Percentiles rank a stretch among this genome's conserved stretches.
These are phyloP conservation scores for Trichoderma afroharzianum DNA, from an alignment of 2,329 filamentous ascomycete genomes.

Conservation along the genomic window DNA sequence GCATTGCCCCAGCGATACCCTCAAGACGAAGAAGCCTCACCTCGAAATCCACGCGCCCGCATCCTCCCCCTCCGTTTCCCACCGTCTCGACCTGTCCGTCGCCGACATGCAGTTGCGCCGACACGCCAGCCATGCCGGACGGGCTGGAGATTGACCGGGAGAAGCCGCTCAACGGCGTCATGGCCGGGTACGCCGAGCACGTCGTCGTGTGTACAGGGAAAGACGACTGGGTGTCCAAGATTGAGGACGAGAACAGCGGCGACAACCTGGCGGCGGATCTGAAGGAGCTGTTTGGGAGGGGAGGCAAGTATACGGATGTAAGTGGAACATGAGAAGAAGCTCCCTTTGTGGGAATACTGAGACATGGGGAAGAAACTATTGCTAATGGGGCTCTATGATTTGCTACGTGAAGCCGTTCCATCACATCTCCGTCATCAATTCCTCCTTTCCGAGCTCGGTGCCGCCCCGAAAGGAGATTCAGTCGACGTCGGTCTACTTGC, in stretches of 20 bases:
- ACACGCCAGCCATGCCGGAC: constrained; percentile 59
- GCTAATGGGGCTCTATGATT: too few relatives aligned
- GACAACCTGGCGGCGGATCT: constrained; percentile 68
- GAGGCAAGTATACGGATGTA: constrained; percentile 65
- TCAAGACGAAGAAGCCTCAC: not conserved
- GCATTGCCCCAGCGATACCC: not conserved
- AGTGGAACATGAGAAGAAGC: constrained; percentile 27
- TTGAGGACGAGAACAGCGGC: constrained; percentile 73
- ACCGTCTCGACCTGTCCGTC: constrained; percentile 62
- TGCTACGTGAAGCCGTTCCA: constrained; percentile 65
- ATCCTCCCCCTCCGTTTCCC: constrained; percentile 34
- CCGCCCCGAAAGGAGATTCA: constrained; percentile 43
- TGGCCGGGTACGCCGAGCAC: constrained; percentile 76
- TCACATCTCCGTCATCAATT: constrained; percentile 71
- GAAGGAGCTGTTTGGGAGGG: constrained; percentile 64
- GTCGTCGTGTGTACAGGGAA: constrained; percentile 79
- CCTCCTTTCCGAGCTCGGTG: constrained; percentile 65
- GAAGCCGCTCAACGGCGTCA: constrained; percentile 68
- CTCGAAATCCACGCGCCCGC: not conserved
- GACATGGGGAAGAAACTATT: not conserved
- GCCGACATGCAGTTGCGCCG: constrained; percentile 72
- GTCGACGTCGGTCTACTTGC: constrained; percentile 66
- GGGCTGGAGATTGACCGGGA: constrained; percentile 72
- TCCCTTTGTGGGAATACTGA: not conserved
- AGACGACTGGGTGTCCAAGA: constrained; percentile 75